Base-by-base conservation (phyloP, 352 stramenopile species). In the Globisporangium megalacanthum region DNA sequence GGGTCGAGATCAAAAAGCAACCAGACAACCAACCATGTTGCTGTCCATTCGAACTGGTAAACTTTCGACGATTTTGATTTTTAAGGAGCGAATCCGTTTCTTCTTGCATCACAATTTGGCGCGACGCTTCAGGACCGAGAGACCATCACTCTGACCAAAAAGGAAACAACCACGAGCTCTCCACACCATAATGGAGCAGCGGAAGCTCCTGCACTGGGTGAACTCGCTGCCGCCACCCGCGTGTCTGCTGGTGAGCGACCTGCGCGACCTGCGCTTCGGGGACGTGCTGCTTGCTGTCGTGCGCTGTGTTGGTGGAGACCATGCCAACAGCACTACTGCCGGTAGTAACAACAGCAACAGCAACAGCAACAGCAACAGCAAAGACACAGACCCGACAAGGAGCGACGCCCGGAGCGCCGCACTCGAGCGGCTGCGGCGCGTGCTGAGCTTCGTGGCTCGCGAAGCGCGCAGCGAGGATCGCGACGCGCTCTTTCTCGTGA, bases 151-250 rank as follows among this genome's bases (percentile, higher is more conserved):
- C 29, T 15, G 9, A 49, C 17, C 31, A 19, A 19, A 31, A 37
- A 14, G 36, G 9, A 20, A 4, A 45, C 4, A 37, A 35, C 33
- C 6, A 10, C 33, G 33, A 52, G 25, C 25, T 29, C 25, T 29
- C 25, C 25, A 29, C 25, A 15, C 31, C 37, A 47, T 9, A 22
- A 41, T 58, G 29, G 61, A 58, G 3, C 54, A 60, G 51, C 75
- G 79, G 20, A 64, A 82, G 60, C 61, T 88, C 39, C 55, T 91
- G 45, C 81, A 91, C 52, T 91, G 79, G 79, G 52, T 91, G 51
- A 91, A 91, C 64, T 88, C 81, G 31, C 58, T 89, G 49, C 81
- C 79, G 14, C 55, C 86, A 15, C 69, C 77, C 14, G 68, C 63
- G 47, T 89, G 81, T 56, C 60, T 87, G 56, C 57, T 91, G 20